These are phyloP conservation scores for Penicillium aurantiogriseum DNA, from an alignment of 2,329 filamentous ascomycete genomes.

Conservation along the genomic window DNA sequence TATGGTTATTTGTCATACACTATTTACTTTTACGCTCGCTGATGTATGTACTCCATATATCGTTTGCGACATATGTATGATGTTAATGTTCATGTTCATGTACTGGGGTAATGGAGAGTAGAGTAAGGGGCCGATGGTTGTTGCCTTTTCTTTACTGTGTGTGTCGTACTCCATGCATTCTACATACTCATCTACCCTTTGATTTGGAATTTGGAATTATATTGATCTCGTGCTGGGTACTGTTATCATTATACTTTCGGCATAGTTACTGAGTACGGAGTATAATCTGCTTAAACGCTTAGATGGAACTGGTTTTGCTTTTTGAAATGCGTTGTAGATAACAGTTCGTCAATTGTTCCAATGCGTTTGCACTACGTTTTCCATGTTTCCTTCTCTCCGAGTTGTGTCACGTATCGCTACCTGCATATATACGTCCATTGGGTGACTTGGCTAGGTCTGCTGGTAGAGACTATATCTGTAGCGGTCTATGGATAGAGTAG, in stretches of 20 bases:
- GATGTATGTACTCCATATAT: too few species aligned
- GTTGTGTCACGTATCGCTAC: not conserved
- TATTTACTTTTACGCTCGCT: too few species aligned
- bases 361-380: not conserved
- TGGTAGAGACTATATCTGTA: too few species aligned
- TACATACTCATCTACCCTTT: not conserved
- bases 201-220: not conserved
- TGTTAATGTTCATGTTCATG: not conserved
- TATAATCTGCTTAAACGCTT: not conserved
- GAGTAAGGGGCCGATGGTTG: not conserved
- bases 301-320: not conserved
- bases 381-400: not conserved
- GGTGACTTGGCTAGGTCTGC: not conserved
- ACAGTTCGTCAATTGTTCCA: not conserved
- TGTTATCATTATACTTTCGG: not conserved
- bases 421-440: too few species aligned
- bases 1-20: too few species aligned
- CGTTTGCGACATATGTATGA: not conserved
- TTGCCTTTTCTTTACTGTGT: not conserved
- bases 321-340: not conserved
- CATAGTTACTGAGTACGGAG: not conserved
- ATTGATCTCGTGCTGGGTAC: not conserved
- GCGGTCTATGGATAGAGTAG: not conserved
- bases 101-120: too few species aligned
- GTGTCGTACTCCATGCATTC: not conserved